Percentiles rank a stretch among this genome's conserved stretches.
phyloP scores from a whole-genome alignment of 192 early-diverging fungal species.

The Mortierella claussenii region DNA sequence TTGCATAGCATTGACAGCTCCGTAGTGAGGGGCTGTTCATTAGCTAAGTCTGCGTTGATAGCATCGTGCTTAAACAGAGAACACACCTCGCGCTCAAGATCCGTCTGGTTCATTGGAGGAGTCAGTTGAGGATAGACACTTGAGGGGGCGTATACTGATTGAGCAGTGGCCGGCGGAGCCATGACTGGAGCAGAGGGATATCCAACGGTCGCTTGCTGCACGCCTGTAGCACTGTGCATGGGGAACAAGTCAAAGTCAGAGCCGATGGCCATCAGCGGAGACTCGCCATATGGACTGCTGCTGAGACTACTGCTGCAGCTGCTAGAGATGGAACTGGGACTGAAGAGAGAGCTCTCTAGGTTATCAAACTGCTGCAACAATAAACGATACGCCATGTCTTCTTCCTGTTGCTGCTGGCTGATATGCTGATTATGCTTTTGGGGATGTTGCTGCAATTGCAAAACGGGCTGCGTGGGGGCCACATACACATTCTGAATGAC shows the following conservation, averaged over 20 bases:
- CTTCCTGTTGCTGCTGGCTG: constrained; percentile 9
- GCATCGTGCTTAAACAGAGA: constrained; percentile 30
- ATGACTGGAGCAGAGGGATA: background rate
- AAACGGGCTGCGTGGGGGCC: constrained; percentile 11
- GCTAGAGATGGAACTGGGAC: constrained; percentile 38
- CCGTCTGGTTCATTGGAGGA: constrained; percentile 35
- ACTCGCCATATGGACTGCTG: constrained; percentile 35
- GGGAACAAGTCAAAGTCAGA: constrained; percentile 48
- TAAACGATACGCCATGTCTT: constrained; percentile 32
- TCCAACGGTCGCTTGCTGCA: background rate
- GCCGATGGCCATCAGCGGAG: constrained; percentile 27
- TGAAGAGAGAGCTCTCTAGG: constrained; percentile 45
- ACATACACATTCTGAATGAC: constrained; percentile 47
- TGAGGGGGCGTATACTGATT: constrained; percentile 5
- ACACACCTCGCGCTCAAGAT: constrained; percentile 21
- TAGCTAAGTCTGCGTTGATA: background rate
- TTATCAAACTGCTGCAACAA: constrained; percentile 52
- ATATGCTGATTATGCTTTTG: constrained; percentile 2
- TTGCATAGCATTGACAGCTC: constrained; percentile 44
- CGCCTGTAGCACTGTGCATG: background rate
- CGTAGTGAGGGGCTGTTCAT: constrained; percentile 23
- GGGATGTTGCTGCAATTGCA: constrained; percentile 12
- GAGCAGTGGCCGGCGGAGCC: background rate
- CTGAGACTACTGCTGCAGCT: constrained; percentile 40
- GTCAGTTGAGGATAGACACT: constrained; percentile 28